phyloP scores from a whole-genome alignment of 1,139 yeast species.

The Diutina ranongensis region DNA sequence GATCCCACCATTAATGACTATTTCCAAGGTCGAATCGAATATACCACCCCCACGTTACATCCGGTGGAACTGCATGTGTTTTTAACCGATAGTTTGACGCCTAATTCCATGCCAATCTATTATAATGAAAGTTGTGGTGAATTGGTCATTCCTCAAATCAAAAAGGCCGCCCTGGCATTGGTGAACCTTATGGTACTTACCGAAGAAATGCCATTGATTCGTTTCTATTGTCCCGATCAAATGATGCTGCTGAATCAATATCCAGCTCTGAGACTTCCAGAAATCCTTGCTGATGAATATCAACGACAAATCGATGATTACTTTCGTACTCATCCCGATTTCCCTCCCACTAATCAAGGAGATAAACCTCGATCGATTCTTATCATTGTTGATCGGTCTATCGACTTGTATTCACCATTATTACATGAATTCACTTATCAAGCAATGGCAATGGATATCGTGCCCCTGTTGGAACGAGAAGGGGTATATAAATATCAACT shows the following conservation, averaged over 20 bases:
- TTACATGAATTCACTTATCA: constrained; percentile 91
- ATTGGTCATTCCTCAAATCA: constrained; percentile 46
- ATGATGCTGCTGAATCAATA: constrained; percentile 35
- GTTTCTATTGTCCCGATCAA: constrained; percentile 35
- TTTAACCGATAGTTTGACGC: constrained; percentile 23
- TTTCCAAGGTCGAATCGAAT: constrained; percentile 14
- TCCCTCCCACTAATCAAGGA: constrained; percentile 44
- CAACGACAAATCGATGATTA: constrained; percentile 66
- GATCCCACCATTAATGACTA: constrained; percentile 22
- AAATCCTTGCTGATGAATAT: constrained; percentile 60
- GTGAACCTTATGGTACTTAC: constrained; percentile 65
- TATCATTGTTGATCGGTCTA: constrained; percentile 68
- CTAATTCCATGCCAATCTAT: constrained; percentile 61
- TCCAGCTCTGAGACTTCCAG: constrained; percentile 56
- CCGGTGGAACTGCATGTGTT: constrained; percentile 32
- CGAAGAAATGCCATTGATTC: constrained; percentile 80
- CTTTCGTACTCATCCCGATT: constrained; percentile 56
- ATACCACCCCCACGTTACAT: background rate
- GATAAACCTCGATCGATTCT: constrained; percentile 62
- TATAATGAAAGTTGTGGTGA: constrained; percentile 59
- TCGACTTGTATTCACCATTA: constrained; percentile 77
- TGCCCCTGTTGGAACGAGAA: constrained; percentile 36
- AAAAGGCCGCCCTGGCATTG: constrained; percentile 48
- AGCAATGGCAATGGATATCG: constrained; percentile 80
- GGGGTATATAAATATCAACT: constrained; percentile 48